These are phyloP conservation scores for Stylosanthes scabra DNA, from an alignment of 331 rosid species.

Conservation along the genomic window DNA sequence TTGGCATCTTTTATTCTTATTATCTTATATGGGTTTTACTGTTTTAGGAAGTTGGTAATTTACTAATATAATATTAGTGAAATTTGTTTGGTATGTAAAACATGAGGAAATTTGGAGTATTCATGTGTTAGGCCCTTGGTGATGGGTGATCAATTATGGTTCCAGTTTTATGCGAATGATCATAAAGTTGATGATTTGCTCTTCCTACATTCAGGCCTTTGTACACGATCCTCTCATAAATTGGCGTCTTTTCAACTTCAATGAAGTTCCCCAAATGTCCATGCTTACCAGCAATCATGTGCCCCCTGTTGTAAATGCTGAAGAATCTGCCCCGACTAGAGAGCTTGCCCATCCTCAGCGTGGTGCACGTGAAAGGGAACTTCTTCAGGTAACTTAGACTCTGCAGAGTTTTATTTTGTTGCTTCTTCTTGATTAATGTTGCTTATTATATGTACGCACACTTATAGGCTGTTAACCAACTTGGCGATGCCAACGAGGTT, in stretches of 20 bases:
- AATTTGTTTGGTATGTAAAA: not conserved
- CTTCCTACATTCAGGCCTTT: slow-evolving; percentile 72
- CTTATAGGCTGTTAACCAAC: slow-evolving; percentile 92
- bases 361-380: slow-evolving; percentile 94
- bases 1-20: not conserved
- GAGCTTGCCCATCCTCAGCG: slow-evolving; percentile 95
- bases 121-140: slow-evolving; percentile 1
- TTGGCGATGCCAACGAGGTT: slow-evolving; percentile 99
- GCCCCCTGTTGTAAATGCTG: slow-evolving; percentile 75
- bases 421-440: slow-evolving; percentile 29
- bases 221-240: slow-evolving; percentile 98
- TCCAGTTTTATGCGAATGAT: not conserved
- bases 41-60: not conserved
- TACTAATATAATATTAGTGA: slow-evolving; percentile 8
- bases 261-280: slow-evolving; percentile 97
- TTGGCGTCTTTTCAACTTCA: slow-evolving; percentile 99
- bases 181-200: slow-evolving; percentile 30
- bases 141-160: not conserved
- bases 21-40: not conserved
- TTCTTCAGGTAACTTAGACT: slow-evolving; percentile 76
- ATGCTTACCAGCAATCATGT: slow-evolving; percentile 65
- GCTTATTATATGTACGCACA: slow-evolving; percentile 36
- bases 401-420: slow-evolving; percentile 13
- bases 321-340: slow-evolving; percentile 71
- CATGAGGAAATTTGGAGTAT: not conserved